Evolutionary conservation across 345 rosid genomes (phyloP).

Genomic region (Aquilaria sinensis): DNA sequence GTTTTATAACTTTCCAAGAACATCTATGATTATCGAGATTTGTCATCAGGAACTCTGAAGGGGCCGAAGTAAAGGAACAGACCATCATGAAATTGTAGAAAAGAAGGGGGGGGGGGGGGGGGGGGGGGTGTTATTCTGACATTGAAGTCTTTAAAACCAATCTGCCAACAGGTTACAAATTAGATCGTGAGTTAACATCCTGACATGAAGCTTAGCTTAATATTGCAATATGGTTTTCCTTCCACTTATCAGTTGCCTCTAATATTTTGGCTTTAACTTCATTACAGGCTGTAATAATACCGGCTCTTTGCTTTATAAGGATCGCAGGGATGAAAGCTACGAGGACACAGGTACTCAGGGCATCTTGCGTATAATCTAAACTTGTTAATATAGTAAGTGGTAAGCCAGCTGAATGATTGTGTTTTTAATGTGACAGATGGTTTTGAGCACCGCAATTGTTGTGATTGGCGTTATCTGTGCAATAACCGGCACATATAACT

Average conservation of each 20-base stretch:
- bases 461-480: constrained; percentile 50
- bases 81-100: no score
- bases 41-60: no score
- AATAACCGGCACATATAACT: constrained; percentile 55
- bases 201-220: not conserved
- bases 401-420: not conserved
- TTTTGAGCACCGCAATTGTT: constrained; percentile 29
- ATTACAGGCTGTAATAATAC: constrained; percentile 68
- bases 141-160: no score
- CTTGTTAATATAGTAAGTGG: no score
- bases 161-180: not conserved
- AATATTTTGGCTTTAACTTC: constrained; percentile 8
- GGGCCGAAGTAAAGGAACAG: no score
- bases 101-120: no score
- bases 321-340: constrained; percentile 71
- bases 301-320: constrained; percentile 69
- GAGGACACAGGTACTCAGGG: constrained; percentile 42
- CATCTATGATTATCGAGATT: no score
- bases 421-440: constrained; percentile 29
- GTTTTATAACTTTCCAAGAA: no score
- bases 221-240: not conserved
- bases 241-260: not conserved
- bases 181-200: no score
- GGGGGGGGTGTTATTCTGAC: no score
- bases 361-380: not conserved